Evolutionary conservation across 2,329 filamentous ascomycete genomes (phyloP), one percentile per base, ranked within the genome.

Genomic region (Colletotrichum simmondsii): DNA sequence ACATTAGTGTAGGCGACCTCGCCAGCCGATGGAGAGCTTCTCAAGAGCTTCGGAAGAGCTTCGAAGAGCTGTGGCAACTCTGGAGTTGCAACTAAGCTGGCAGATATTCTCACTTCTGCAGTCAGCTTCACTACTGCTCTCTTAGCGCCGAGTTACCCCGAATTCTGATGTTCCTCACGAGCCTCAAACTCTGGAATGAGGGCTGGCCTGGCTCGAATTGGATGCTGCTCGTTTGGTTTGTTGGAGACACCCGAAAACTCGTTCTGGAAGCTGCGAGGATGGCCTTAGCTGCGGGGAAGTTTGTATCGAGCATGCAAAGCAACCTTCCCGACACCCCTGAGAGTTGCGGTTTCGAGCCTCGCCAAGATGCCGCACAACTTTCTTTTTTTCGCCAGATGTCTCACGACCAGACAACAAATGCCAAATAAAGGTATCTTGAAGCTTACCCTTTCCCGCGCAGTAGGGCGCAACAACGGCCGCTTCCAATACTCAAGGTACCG

Each of bases 401-500:
- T 52, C 56, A 37, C 19, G 56, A 56, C 53, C 12, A 58, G 49
- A 24, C 61, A 52, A 52, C 22, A n/a, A 42, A 35, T 49, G 46
- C 28, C 19, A 19, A 24, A 24, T 28, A 69, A 72, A n/a, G 30
- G 11, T 30, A 32, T 65, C 35, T 6, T 49, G 52, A 10, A 70
- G 46, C 24, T 37, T 72, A 12, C 56, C 35, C 32, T 19, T 57
- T 65, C 66, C 60, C 46, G 26, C 46, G 30, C 46, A 32, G 11
- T 35, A 71, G 60, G 62, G 57, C 49, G 28, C 26, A 24, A 19
- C 37, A 62, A 67, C 71, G 68, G 68, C 62, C 68, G 61, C 35
- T 73, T 67, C 68, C 68, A 62, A 61, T 62, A 73, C 57, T 66
- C 67, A 68, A 73, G 52, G 68, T 58, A 67, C 68, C 37, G 42